Conservation (phyloP, 2,329 filamentous ascomycete genomes). For the Beauveria varroae region DNA sequence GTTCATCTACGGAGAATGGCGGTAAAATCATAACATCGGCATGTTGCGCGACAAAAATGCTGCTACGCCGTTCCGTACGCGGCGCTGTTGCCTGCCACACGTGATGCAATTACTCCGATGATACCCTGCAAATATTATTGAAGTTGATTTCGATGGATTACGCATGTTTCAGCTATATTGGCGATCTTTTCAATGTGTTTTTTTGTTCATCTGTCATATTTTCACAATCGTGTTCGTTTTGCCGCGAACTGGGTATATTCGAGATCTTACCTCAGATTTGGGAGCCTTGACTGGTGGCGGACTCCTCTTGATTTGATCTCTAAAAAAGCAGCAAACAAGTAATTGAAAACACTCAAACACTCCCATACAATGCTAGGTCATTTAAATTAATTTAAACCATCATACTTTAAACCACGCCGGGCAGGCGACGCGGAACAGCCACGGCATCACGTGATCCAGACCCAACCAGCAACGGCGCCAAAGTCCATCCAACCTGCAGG, state of each 20-base stretch:
- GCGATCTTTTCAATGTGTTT: no score
- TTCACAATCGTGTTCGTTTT: no score
- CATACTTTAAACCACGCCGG: not conserved
- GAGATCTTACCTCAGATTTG: no score
- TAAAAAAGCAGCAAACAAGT: no score
- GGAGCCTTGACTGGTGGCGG: no score
- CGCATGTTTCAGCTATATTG: not conserved
- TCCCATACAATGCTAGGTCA: not conserved
- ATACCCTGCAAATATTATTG: not conserved
- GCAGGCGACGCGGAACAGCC: not conserved
- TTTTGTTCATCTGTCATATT: no score
- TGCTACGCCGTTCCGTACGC: not conserved
- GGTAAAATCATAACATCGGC: no score
- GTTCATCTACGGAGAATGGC: not conserved
- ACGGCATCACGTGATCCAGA: constrained; percentile 5
- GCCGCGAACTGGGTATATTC: no score
- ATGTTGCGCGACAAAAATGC: not conserved
- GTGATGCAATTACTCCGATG: not conserved
- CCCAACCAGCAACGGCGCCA: not conserved
- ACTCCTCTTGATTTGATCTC: no score
- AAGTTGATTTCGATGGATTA: not conserved
- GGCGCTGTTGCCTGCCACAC: not conserved
- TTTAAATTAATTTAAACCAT: not conserved
- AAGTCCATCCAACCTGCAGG: not conserved
- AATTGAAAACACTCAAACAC: not conserved